Conservation (phyloP, 257 asterid genomes). For the Solanum bulbocastanum region DNA sequence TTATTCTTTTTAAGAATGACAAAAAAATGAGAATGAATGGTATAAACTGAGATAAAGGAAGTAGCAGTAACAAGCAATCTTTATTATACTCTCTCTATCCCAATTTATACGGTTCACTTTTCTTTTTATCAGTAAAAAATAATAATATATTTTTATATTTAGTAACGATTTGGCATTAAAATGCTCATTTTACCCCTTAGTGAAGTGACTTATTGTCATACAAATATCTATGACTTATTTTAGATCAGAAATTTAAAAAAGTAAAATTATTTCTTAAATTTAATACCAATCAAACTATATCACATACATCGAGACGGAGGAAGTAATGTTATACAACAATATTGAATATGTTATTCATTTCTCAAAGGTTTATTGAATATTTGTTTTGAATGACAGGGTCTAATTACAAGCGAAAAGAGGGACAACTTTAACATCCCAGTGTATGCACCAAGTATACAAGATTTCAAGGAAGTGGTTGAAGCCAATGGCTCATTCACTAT, state of each 20-base stretch:
- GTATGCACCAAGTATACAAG: slow-evolving; percentile 77
- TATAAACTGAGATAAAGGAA: no score
- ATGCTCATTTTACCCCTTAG: not conserved
- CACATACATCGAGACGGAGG: not conserved
- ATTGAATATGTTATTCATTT: not conserved
- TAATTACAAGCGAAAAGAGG: slow-evolving; percentile 58
- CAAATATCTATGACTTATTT: not conserved
- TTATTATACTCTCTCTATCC: no score
- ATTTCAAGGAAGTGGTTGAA: slow-evolving; percentile 83
- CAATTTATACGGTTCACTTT: not conserved
- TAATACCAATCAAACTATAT: rapidly evolving
- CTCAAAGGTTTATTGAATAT: not conserved
- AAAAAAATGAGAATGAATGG: no score
- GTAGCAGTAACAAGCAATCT: not conserved
- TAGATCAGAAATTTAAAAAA: no score
- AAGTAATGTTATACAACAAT: not conserved
- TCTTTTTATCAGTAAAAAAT: not conserved
- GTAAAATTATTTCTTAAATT: no score
- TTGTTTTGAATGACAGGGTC: slow-evolving; percentile 30
- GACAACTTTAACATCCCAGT: slow-evolving; percentile 87
- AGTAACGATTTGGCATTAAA: not conserved
- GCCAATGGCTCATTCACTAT: slow-evolving; percentile 55
- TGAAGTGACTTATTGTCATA: not conserved
- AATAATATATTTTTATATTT: not conserved
- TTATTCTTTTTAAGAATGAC: no score